A percentile compares a stretch with the other conserved stretches of the same genome.
phyloP scores from a whole-genome alignment of 257 asterid genomes.

The Mentha longifolia region DNA sequence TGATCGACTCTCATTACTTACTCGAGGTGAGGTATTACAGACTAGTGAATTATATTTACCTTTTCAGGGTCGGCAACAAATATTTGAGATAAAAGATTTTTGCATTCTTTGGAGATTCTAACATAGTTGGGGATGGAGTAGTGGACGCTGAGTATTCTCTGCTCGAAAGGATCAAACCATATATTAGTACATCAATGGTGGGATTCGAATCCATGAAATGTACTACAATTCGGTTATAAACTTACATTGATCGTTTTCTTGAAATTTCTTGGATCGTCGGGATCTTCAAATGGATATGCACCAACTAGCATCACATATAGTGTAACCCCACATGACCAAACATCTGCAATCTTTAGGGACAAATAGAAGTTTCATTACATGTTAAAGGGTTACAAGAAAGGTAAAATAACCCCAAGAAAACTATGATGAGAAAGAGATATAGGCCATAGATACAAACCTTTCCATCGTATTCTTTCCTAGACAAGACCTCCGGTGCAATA shows the following conservation, averaged over 20 bases:
- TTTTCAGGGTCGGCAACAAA: constrained; percentile 80
- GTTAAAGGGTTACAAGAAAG: neutral
- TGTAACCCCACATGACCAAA: constrained; percentile 99
- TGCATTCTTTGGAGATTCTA: constrained; percentile 77
- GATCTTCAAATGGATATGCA: constrained; percentile 94
- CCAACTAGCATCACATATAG: constrained; percentile 92
- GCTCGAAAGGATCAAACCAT: constrained; percentile 22
- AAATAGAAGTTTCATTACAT: constrained; percentile 10
- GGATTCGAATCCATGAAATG: constrained; percentile 18
- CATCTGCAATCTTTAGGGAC: constrained; percentile 77
- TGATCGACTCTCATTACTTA: no score
- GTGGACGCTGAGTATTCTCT: constrained; percentile 88
- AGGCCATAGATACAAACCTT: constrained; percentile 45
- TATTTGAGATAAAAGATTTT: constrained; percentile 73
- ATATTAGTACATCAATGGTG: neutral
- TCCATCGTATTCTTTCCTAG: constrained; percentile 82
- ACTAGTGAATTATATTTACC: constrained; percentile 37
- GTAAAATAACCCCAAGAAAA: neutral
- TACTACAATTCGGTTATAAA: neutral
- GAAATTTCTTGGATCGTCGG: constrained; percentile 88
- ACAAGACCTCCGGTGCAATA: constrained; percentile 88
- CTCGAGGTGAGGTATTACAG: no score
- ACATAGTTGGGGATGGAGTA: constrained; percentile 87
- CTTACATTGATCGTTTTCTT: constrained; percentile 83
- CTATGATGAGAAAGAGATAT: neutral